Conservation (phyloP, 768 basidiomycete species). For the Russula olivacea region DNA sequence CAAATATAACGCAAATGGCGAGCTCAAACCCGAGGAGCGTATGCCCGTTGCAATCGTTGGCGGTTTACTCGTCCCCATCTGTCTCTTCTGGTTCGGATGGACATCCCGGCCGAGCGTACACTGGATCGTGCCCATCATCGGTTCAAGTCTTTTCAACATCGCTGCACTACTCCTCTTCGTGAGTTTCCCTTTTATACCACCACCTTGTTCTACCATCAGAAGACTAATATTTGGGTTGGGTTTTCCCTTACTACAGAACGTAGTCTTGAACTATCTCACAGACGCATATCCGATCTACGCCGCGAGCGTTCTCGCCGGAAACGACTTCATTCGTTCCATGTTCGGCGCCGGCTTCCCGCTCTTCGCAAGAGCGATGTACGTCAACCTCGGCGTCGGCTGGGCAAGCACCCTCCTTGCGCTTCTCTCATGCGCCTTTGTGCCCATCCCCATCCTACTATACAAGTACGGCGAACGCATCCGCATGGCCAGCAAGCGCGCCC, state of each 20-base stretch:
- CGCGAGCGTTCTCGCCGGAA: slow-evolving; percentile 34
- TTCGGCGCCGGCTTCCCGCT: slow-evolving; percentile 23
- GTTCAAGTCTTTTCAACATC: slow-evolving; percentile 31
- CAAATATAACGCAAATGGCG: slow-evolving; percentile 20
- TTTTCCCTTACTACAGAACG: neutral
- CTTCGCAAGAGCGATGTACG: slow-evolving; percentile 27
- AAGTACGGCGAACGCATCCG: slow-evolving; percentile 21
- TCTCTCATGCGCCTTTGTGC: slow-evolving; percentile 28
- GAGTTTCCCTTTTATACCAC: slow-evolving; percentile 24
- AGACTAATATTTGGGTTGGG: too few species aligned
- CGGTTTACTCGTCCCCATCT: slow-evolving; percentile 32
- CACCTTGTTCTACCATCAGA: slow-evolving; percentile 21
- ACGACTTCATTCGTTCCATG: slow-evolving; percentile 32
- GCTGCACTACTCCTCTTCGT: slow-evolving; percentile 33
- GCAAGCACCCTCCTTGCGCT: slow-evolving; percentile 30
- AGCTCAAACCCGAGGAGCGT: slow-evolving; percentile 30
- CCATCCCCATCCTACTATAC: slow-evolving; percentile 25
- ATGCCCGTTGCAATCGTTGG: slow-evolving; percentile 34
- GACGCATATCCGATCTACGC: slow-evolving; percentile 32
- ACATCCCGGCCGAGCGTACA: slow-evolving; percentile 30
- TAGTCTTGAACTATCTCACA: slow-evolving; percentile 31
- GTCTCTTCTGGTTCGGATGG: slow-evolving; percentile 35
- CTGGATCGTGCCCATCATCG: slow-evolving; percentile 36
- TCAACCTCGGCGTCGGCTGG: slow-evolving; percentile 28
- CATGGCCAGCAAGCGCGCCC: slow-evolving; percentile 22